Evolutionary conservation across 176 grass and related monocot species (phyloP).

Genomic region (Carex parvula): DNA sequence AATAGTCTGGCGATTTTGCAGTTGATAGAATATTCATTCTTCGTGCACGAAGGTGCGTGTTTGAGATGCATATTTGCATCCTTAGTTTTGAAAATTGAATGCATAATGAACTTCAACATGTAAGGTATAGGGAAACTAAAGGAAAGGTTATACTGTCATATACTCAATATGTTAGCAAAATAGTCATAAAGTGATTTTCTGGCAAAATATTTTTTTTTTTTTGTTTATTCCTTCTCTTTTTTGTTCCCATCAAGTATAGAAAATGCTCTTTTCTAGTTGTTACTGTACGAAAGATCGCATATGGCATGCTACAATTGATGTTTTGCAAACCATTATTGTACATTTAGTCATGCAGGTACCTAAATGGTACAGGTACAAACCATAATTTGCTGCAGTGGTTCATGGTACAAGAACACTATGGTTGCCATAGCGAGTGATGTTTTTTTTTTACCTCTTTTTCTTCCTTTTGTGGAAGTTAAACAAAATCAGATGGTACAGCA

Average conservation of each 20-base stretch:
- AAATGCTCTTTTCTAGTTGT: not conserved
- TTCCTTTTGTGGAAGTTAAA: not conserved
- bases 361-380: not conserved
- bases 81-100: not conserved
- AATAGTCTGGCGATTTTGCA: not conserved
- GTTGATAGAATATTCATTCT: not conserved
- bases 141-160: not conserved
- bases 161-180: not conserved
- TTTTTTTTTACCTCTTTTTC: not conserved
- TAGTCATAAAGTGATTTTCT: not conserved
- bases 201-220: not conserved
- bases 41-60: not conserved
- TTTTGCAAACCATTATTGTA: not conserved
- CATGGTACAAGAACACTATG: not conserved
- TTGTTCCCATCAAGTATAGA: not conserved
- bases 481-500: not conserved
- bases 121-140: not conserved
- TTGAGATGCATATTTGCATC: constrained; percentile 21
- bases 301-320: not conserved
- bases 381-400: not conserved
- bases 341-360: not conserved
- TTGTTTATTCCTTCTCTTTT: not conserved
- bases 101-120: not conserved
- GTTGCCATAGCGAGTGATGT: not conserved
- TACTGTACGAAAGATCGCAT: not conserved